These are phyloP conservation scores for Aspergillus bertholletiae DNA, from an alignment of 495 filamentous ascomycete genomes.

Conservation along the genomic window DNA sequence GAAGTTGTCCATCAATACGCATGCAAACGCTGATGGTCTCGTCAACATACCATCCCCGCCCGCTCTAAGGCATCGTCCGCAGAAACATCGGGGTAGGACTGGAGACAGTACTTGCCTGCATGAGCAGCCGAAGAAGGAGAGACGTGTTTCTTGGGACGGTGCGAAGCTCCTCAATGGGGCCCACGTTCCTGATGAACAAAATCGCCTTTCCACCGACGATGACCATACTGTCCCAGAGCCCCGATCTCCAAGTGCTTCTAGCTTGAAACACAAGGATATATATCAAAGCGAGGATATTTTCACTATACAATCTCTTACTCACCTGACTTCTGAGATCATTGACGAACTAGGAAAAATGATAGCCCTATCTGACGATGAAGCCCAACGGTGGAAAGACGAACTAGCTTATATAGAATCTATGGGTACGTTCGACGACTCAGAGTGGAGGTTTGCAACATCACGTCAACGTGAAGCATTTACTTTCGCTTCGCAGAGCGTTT, in stretches of 20 bases:
- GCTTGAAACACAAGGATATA: constrained; percentile 11
- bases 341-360: constrained; percentile 35
- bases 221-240: constrained; percentile 8
- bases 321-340: constrained; percentile 40
- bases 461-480: constrained; percentile 39
- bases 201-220: constrained; percentile 5
- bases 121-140: constrained; percentile 29
- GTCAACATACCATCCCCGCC: constrained; percentile 37
- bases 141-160: constrained; percentile 45
- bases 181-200: constrained; percentile 9
- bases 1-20: constrained; percentile 29
- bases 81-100: constrained; percentile 40
- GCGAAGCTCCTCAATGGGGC: constrained; percentile 35
- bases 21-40: constrained; percentile 22
- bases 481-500: constrained; percentile 72
- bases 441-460: constrained; percentile 37
- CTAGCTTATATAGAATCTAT: constrained; percentile 34
- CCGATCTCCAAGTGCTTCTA: constrained; percentile 20
- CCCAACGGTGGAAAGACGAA: constrained; percentile 39
- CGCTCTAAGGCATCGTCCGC: constrained; percentile 39
- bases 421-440: constrained; percentile 37
- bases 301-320: constrained; percentile 39
- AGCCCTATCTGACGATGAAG: constrained; percentile 33
- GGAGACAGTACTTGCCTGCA: constrained; percentile 16
- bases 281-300: constrained; percentile 10